phyloP scores from a whole-genome alignment of 1,284 basidiomycete species.

The Malassezia furfur region DNA sequence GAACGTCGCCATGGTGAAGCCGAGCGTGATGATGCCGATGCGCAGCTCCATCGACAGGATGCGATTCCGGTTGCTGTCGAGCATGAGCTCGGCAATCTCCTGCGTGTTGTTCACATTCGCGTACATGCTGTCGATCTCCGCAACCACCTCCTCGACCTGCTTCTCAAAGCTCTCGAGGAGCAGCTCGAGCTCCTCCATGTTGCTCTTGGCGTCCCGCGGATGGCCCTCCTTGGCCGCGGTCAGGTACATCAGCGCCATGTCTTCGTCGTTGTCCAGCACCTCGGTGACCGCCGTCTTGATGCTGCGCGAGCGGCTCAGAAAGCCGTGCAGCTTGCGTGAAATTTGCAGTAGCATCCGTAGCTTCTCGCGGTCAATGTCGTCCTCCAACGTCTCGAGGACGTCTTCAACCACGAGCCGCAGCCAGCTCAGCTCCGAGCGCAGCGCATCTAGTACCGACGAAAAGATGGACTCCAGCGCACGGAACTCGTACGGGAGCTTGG shows the following conservation, averaged over 20 bases:
- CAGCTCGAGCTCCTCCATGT: slow-evolving; percentile 69
- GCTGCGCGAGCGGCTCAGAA: slow-evolving; percentile 26
- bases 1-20: slow-evolving; percentile 82
- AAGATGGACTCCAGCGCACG: slow-evolving; percentile 39
- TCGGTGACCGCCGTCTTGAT: slow-evolving; percentile 32
- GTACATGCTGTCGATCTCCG: slow-evolving; percentile 29
- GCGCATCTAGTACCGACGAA: slow-evolving; percentile 33
- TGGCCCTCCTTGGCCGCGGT: slow-evolving; percentile 15
- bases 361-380: slow-evolving; percentile 40
- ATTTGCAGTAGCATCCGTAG: slow-evolving; percentile 33
- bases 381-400: slow-evolving; percentile 31
- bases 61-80: slow-evolving; percentile 90
- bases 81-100: slow-evolving; percentile 91
- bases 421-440: slow-evolving; percentile 33
- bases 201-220: slow-evolving; percentile 16
- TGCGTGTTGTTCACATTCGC: slow-evolving; percentile 75
- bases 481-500: slow-evolving; percentile 38
- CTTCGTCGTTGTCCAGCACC: slow-evolving; percentile 55
- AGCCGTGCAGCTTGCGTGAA: slow-evolving; percentile 30
- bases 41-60: slow-evolving; percentile 81
- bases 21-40: slow-evolving; percentile 85
- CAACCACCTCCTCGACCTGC: slow-evolving; percentile 50
- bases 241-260: slow-evolving; percentile 70
- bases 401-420: slow-evolving; percentile 25
- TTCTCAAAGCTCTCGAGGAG: slow-evolving; percentile 87